Conservation (phyloP, 768 basidiomycete genomes). For the Boletellus ananiceps region DNA sequence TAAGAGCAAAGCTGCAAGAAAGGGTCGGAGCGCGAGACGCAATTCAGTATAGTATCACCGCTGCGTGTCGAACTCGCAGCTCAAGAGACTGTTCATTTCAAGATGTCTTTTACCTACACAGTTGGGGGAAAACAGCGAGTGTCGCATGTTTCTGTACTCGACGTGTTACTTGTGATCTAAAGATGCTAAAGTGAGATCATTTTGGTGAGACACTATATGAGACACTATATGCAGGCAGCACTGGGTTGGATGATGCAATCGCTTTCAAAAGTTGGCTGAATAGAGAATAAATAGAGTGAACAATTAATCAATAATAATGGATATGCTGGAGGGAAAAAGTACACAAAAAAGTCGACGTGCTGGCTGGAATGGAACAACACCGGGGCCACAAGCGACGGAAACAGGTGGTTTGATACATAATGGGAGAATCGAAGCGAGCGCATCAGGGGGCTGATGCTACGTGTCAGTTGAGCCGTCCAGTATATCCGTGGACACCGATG, state of each 20-base stretch:
- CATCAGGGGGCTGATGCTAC: conserved; percentile 11
- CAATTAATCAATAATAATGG: conserved; percentile 36
- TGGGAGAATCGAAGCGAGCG: conserved; percentile 13
- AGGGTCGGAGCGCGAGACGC: conserved; percentile 71
- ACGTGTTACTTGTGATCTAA: conserved; percentile 12
- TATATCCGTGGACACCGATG: neutral
- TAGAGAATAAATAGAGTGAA: conserved; percentile 22
- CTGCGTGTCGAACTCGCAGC: neutral
- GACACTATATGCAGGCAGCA: conserved; percentile 17
- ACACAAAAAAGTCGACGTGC: conserved; percentile 9
- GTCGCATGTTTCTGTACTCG: conserved; percentile 23
- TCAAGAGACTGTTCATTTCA: conserved; percentile 4
- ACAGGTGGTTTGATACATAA: conserved; percentile 16
- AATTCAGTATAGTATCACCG: conserved; percentile 51
- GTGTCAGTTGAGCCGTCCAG: conserved; percentile 6
- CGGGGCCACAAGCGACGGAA: conserved; percentile 7
- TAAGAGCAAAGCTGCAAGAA: conserved; percentile 46
- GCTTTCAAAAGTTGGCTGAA: conserved; percentile 3
- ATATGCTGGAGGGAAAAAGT: conserved; percentile 23
- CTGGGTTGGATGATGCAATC: conserved; percentile 2
- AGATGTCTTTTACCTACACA: conserved; percentile 19
- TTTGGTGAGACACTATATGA: conserved; percentile 5
- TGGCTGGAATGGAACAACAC: conserved; percentile 6
- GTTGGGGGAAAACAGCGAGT: conserved; percentile 3
- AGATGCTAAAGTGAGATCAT: conserved; percentile 6